Base-by-base conservation (phyloP, 2,329 filamentous ascomycete genomes). In the Ophiostoma perfectum region DNA sequence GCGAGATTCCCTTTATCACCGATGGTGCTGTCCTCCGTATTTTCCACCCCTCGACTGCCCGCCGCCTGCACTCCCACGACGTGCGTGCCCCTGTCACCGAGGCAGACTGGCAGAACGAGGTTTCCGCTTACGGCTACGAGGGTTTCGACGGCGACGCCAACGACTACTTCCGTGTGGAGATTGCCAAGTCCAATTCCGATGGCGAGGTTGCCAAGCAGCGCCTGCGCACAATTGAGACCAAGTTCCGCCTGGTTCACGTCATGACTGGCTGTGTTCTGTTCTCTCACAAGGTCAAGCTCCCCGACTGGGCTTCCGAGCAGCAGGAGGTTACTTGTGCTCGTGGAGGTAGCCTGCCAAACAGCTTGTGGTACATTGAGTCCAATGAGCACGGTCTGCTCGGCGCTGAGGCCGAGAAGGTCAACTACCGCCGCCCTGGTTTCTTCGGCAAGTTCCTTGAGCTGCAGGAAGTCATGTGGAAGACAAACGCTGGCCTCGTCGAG, bases 231-330 rank as follows among this genome's bases (percentile, higher is more conserved):
- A 98, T 99, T 72, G 89, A 99, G 80, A 93, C 93, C 74, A 98
- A 98, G 81, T 99, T 99, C 82, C 90, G 88, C 76, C 89, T 99
- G 62, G 86, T 98, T 45, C 95, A 99, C 76, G 81, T 97, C 77
- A 98, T 99, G 95, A 97, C 93, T 71, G 93, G 94, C 64, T 99
- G 95, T 76, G 91, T 90, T 12, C 84, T 99, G 38, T 99, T 99
- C 83, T 98, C 94, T 0, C 95, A 99, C 84, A 98, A 97, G 82
- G 93, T 98, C 77, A 99, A 99, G 82, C 88, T 99, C 69, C 95
- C 95, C 3, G 93, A 96, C 2, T 99, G 95, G 95, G 95, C 91
- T 64, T 99, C 90, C 66, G 95, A 98, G 78, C 95, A 99, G 78
- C 95, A 99, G 78, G 95, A 99, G 79, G 95, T 99, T n/a, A 98